phyloP scores from a whole-genome alignment of 2,329 filamentous ascomycete species.

The Helminthosporium solani region DNA sequence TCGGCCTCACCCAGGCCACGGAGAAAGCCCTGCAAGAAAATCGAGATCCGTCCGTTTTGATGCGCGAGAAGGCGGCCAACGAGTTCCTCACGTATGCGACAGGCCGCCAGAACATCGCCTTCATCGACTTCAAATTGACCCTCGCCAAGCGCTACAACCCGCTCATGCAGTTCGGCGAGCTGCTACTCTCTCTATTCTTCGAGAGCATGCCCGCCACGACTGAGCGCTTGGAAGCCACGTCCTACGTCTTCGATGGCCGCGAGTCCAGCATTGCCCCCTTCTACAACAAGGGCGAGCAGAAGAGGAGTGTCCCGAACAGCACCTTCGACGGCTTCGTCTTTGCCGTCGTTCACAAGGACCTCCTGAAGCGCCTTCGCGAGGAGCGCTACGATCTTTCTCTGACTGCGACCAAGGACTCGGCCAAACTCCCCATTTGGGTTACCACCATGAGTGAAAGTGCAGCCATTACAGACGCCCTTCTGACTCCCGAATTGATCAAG shows the following conservation, averaged over 20 bases:
- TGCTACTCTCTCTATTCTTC: conserved; percentile 70
- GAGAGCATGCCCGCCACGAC: conserved; percentile 69
- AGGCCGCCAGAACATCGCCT: conserved; percentile 89
- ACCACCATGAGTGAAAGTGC: conserved; percentile 97
- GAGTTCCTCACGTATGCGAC: conserved; percentile 88
- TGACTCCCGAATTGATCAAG: conserved; percentile 83
- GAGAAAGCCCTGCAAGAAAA: conserved; percentile 44
- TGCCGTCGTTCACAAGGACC: conserved; percentile 91
- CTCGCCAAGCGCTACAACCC: conserved; percentile 89
- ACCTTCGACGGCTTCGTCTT: conserved; percentile 89
- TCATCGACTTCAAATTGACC: conserved; percentile 79
- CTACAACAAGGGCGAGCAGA: conserved; percentile 61
- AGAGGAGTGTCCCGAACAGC: conserved; percentile 61
- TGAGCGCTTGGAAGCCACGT: conserved; percentile 73
- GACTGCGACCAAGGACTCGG: conserved; percentile 87
- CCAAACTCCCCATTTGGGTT: conserved; percentile 84
- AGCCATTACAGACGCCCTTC: conserved; percentile 83
- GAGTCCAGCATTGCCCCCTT: conserved; percentile 74
- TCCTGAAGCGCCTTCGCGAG: conserved; percentile 85
- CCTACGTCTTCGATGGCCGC: conserved; percentile 90
- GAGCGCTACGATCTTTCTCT: conserved; percentile 94
- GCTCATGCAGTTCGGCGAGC: conserved; percentile 65
- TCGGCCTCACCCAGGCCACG: conserved; percentile 41
- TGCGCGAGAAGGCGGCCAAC: conserved; percentile 85
- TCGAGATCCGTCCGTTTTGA: conserved; percentile 57